These are phyloP conservation scores for Colletotrichum tropicale DNA, from an alignment of 2,329 filamentous ascomycete species.

Conservation along the genomic window DNA sequence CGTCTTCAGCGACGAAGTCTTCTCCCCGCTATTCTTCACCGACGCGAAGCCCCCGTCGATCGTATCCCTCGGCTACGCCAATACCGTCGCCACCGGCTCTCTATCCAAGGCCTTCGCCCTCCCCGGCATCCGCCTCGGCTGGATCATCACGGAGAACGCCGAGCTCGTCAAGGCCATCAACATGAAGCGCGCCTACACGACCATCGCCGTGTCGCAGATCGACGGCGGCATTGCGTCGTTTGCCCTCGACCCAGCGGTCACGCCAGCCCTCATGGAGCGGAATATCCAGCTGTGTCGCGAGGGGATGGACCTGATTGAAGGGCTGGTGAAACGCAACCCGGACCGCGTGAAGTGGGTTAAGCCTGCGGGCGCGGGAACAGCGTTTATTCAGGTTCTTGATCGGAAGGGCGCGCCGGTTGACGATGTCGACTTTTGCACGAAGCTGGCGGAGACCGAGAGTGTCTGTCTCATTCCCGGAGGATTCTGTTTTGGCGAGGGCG, in stretches of 20 bases:
- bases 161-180: neutral
- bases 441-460: neutral
- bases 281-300: neutral
- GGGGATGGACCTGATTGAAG: neutral
- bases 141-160: neutral
- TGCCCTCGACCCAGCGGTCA: neutral
- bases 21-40: neutral
- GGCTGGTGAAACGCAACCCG: neutral
- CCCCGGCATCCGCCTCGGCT: neutral
- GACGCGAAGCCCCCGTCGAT: neutral
- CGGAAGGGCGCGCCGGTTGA: neutral
- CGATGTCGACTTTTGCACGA: neutral
- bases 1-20: neutral
- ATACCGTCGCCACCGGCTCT: neutral
- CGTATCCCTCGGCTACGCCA: neutral
- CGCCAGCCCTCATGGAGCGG: neutral
- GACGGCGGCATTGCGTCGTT: neutral
- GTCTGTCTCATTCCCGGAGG: neutral
- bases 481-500: neutral
- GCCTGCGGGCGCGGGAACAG: neutral
- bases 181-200: neutral
- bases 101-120: neutral
- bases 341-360: neutral
- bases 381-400: neutral
- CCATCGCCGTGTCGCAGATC: neutral